Base-by-base conservation (phyloP, 768 basidiomycete genomes). In the Phlebiopsis flavidoalba region DNA sequence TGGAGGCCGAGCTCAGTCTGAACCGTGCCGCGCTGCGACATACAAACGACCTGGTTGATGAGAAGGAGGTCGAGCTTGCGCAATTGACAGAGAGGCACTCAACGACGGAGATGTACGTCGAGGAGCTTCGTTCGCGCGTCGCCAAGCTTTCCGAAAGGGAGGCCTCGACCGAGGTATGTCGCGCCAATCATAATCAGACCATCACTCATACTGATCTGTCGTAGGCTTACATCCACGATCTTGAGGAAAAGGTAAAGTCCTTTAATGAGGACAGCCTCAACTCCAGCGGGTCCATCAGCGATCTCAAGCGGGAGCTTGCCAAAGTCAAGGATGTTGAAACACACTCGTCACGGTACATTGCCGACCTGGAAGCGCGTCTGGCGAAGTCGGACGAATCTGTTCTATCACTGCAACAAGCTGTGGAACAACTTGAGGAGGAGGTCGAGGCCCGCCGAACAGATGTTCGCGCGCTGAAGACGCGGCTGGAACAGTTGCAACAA, bases 41-140 rank as follows among this genome's bases (percentile, higher is more conserved):
- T 67, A 93, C 96, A 56, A 96, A 97, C 71, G 93, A 95, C 66
- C 80, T 97, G 74, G 87, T 93, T 49, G 89, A 92, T 64, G 95
- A 97, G 75, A 95, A 93, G 72, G 93, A 95, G 70, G 87, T 87
- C 2, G 89, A 95, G 66, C 69, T 95, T 43, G 74, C 79, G 22
- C 79, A 77, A 22, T 77, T 95, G 56, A 76, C 80, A 21, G 86
- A 88, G 62, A 79, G 89, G 45, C 90, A 91, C 72, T 71, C 86
- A 15, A 84, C 88, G 19, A 93, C 90, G 22, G 93, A 93, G 71
- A 75, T 88, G 65, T 94, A 97, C 67, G 83, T 96, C 4, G 89
- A 91, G 67, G 95, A 98, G 70, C 80, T 99, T 58, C 80, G 91
- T 58, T 70, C 82, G 52, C 79, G 97, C 48, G 79, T 97, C 57